Evolutionary conservation across 768 basidiomycete genomes (phyloP), one percentile per base, ranked within the genome.

Genomic region (Termitomyces sp.): DNA sequence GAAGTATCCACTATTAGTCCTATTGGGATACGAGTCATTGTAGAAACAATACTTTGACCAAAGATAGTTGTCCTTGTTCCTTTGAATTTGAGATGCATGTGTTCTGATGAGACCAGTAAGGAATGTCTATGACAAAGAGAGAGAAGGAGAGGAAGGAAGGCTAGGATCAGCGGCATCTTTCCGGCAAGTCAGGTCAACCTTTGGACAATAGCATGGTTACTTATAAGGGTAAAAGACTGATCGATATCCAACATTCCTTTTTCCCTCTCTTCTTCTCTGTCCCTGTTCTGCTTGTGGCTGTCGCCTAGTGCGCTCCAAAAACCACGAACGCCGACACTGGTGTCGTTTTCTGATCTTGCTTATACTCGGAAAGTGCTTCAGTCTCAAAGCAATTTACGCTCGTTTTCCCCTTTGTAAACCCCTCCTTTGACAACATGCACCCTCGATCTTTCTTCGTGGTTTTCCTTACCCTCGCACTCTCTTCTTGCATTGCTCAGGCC

Each of bases 291-390:
- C 68, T 68, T 67, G 64, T 69, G 70, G 65, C 70, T 63, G 72
- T 68, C 76, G 79, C 79, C 79, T 73, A 79, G 79, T 75, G 79
- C 79, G 74, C 62, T 71, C 60, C 66, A 62, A 68, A 73, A 76
- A 73, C 74, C 75, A 72, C 74, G 70, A 73, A 76, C 71, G 70
- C 76, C 80, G 81, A 80, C 81, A 79, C 81, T 79, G 81, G 81
- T 81, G 81, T 83, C 80, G 73, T 77, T 79, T 78, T 73, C 71
- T 71, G 74, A 68, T 69, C 68, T 67, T 69, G 25, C 49, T 65
- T 64, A 60, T 49, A 64, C 63, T 65, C 67, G 67, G 65, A 66
- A 69, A 70, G 67, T 65, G 50, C 65, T 61, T 15, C 63, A 64
- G 64, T 69, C 70, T 68, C 73, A 69, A 68, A 68, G 68, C 72